Percentiles rank a stretch among this genome's conserved stretches.
These are phyloP conservation scores for Violaceomyces palustris DNA, from an alignment of 1,284 basidiomycete species.

Conservation along the genomic window DNA sequence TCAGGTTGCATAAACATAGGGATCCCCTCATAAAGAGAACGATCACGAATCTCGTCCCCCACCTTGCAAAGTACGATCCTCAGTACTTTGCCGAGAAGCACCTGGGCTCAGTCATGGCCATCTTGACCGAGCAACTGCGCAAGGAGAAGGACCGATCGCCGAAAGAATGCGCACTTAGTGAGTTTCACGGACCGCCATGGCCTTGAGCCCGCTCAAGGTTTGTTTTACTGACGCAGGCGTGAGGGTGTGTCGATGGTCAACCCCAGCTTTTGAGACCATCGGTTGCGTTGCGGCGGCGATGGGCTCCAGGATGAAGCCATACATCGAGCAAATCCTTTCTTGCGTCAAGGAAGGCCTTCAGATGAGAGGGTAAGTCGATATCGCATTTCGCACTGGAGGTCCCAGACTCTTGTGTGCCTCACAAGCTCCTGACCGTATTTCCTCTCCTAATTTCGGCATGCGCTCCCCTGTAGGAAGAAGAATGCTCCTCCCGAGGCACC, in stretches of 20 bases:
- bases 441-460: too few relatives aligned
- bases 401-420: too few relatives aligned
- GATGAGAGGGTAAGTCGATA: too few relatives aligned
- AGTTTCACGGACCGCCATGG: too few relatives aligned
- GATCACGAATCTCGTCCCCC: constrained; percentile 44
- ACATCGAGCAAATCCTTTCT: constrained; percentile 84
- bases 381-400: too few relatives aligned
- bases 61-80: constrained; percentile 49
- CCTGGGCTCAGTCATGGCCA: constrained; percentile 43
- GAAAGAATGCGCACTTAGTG: constrained; percentile 38
- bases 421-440: too few relatives aligned
- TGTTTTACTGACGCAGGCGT: constrained; percentile 53
- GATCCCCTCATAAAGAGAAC: constrained; percentile 78
- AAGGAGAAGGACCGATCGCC: constrained; percentile 42
- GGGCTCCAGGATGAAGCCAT: constrained; percentile 89
- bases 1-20: constrained; percentile 82
- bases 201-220: too few relatives aligned
- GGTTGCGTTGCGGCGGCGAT: constrained; percentile 90
- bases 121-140: constrained; percentile 37
- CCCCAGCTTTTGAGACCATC: constrained; percentile 86
- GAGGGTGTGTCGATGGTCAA: neutral
- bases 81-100: constrained; percentile 48
- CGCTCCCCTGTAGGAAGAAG: too few relatives aligned
- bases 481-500: constrained; percentile 88
- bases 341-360: constrained; percentile 85